phyloP scores from a whole-genome alignment of 2,329 filamentous ascomycete species.

The Clonostachys byssicola region DNA sequence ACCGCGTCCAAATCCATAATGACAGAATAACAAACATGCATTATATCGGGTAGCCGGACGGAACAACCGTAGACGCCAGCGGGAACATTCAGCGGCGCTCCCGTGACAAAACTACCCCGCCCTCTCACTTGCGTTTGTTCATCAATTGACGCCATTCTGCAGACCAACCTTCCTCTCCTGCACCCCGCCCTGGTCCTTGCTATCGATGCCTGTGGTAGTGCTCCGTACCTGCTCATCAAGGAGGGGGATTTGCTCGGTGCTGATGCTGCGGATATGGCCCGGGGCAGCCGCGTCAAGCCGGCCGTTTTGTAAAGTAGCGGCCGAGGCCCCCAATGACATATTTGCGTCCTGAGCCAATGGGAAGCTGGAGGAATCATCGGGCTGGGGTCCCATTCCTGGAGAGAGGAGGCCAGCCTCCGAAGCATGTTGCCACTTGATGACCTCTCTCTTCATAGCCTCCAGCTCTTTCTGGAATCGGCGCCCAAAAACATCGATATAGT shows the following conservation, averaged over 20 bases:
- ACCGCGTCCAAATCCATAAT: too few relatives aligned
- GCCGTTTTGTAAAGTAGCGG: not conserved
- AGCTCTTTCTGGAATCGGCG: slow-evolving; percentile 96
- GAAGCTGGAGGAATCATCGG: slow-evolving; percentile 9
- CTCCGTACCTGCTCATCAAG: slow-evolving; percentile 37
- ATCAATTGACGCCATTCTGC: too few relatives aligned
- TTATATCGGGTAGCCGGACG: too few relatives aligned
- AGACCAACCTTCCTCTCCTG: slow-evolving; percentile 38
- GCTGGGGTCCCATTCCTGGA: slow-evolving; percentile 21
- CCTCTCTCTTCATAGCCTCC: slow-evolving; percentile 82
- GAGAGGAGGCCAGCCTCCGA: slow-evolving; percentile 39
- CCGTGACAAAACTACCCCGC: too few relatives aligned
- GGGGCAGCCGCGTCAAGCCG: not conserved
- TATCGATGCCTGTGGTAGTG: slow-evolving; percentile 36
- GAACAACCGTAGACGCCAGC: too few relatives aligned
- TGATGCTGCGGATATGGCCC: slow-evolving; percentile 10
- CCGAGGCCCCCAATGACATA: not conserved
- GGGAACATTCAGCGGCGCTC: too few relatives aligned
- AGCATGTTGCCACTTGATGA: slow-evolving; percentile 77
- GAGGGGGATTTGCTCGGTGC: slow-evolving; percentile 53
- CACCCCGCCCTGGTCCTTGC: slow-evolving; percentile 36
- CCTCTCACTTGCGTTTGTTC: too few relatives aligned
- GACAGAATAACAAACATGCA: too few relatives aligned
- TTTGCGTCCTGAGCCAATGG: slow-evolving; percentile 1
- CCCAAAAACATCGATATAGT: slow-evolving; percentile 97